Evolutionary conservation across 352 stramenopile genomes (phyloP), one percentile per base, ranked within the genome.

Genomic region (Pythium utonaiense): DNA sequence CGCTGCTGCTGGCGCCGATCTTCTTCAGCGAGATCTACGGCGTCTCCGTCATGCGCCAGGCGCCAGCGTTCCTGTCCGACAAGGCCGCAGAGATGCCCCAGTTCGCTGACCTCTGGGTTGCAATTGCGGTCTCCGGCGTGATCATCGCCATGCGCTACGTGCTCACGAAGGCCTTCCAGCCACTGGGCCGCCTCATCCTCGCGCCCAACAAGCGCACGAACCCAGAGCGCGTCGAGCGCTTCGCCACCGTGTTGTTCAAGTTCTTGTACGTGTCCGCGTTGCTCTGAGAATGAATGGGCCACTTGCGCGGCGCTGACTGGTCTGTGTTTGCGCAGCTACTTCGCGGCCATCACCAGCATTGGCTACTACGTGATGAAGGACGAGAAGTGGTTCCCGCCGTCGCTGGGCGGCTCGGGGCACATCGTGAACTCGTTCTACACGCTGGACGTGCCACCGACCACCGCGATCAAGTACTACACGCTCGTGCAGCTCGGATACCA

Each of bases 221-320:
- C 27, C 17, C 38, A 21, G 67, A 77, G 40, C 80, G 77, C 57
- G 70, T 89, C 28, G 72, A 86, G 57, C 80, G 80, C 55, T 89
- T 89, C 54, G 66, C 77, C 12, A 86, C 75, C 30, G 78, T 89
- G 50, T 36, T 88, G 21, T 89, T 89, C 67, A 89, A 89, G 63
- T 70, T 89, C 40, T 57, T 83, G 75, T 86, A 34, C 54, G 74
- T 69, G 19, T 44, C 17, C 38, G 17, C 38, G n/a, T n/a, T n/a
- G n/a, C n/a, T n/a, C n/a, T n/a, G n/a, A n/a, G n/a, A n/a, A n/a
- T n/a, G n/a, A n/a, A n/a, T n/a, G n/a, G n/a, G n/a, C n/a, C n/a
- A n/a, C n/a, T n/a, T n/a, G n/a, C n/a, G n/a, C n/a, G n/a, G n/a
- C n/a, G n/a, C n/a, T n/a, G n/a, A n/a, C n/a, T n/a, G n/a, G n/a